A percentile compares a stretch with the other conserved stretches of the same genome.
phyloP scores from a whole-genome alignment of 495 filamentous ascomycete species.

The Penicillium goetzii region DNA sequence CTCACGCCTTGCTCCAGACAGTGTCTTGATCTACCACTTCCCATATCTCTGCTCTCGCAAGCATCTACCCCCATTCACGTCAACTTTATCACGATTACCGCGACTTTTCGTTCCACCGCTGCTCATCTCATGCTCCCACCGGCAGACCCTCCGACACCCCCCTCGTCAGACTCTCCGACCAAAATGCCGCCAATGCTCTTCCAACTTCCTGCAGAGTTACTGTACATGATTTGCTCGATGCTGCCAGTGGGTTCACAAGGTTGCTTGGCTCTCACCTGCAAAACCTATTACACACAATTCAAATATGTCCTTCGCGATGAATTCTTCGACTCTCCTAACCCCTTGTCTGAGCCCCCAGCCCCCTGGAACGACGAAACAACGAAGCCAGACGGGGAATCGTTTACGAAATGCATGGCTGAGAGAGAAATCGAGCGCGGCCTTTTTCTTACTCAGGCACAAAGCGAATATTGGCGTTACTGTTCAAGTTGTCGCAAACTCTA shows the following conservation, averaged over 20 bases:
- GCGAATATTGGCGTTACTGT: neutral
- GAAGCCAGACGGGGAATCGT: no score
- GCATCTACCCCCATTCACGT: neutral
- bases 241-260: neutral
- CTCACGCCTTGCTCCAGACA: no score
- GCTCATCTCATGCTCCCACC: neutral
- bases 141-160: neutral
- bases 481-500: neutral
- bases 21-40: neutral
- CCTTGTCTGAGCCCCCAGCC: no score
- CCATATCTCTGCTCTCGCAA: neutral
- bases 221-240: neutral
- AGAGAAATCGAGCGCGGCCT: neutral
- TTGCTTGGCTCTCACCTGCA: neutral
- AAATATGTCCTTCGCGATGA: neutral
- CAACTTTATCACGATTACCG: neutral
- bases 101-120: neutral
- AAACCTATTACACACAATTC: neutral
- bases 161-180: neutral
- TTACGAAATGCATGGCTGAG: no score
- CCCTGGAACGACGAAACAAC: no score
- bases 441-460: neutral
- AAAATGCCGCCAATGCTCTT: neutral
- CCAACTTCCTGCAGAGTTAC: neutral
- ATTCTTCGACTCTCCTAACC: neutral